These are phyloP conservation scores for Melastoma candidum DNA, from an alignment of 441 rosid genomes.

Conservation along the genomic window DNA sequence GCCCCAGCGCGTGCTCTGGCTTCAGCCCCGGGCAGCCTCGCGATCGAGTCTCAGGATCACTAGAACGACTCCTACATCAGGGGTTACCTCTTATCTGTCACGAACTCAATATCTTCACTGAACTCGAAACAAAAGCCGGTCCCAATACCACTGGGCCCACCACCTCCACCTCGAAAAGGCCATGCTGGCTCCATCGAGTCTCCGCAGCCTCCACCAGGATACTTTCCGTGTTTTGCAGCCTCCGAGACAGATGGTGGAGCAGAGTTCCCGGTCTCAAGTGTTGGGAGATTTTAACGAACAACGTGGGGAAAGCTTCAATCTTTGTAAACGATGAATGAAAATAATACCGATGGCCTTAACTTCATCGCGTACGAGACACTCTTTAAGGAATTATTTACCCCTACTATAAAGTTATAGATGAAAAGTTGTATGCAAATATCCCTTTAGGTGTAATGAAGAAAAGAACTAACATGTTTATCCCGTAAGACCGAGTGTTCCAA, in stretches of 20 bases:
- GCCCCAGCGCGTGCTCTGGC: slow-evolving; percentile 33
- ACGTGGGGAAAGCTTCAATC: too few relatives aligned
- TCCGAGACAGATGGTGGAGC: slow-evolving; percentile 65
- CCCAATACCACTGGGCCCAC: slow-evolving; percentile 43
- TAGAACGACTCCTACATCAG: slow-evolving; percentile 13
- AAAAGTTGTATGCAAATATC: too few relatives aligned
- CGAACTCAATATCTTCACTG: slow-evolving; percentile 19
- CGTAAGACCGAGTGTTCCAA: too few relatives aligned
- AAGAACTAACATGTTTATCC: too few relatives aligned
- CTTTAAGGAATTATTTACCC: too few relatives aligned
- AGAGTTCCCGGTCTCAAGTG: slow-evolving; percentile 10
- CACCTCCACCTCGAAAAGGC: slow-evolving; percentile 26
- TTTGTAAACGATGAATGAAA: too few relatives aligned
- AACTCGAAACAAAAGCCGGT: slow-evolving; percentile 22
- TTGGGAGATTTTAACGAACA: too few relatives aligned
- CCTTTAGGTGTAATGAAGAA: too few relatives aligned
- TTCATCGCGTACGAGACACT: too few relatives aligned
- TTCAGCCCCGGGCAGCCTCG: slow-evolving; percentile 27
- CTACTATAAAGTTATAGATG: too few relatives aligned
- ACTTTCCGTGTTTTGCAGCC: slow-evolving; percentile 24
- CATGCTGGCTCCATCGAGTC: slow-evolving; percentile 23
- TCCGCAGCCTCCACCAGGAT: slow-evolving; percentile 67
- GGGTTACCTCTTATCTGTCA: slow-evolving; percentile 16
- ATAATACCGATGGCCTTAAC: too few relatives aligned
- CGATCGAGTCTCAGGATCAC: background rate